Evolutionary conservation across 2,329 filamentous ascomycete species (phyloP).

Genomic region (Diaporthe ampelina): DNA sequence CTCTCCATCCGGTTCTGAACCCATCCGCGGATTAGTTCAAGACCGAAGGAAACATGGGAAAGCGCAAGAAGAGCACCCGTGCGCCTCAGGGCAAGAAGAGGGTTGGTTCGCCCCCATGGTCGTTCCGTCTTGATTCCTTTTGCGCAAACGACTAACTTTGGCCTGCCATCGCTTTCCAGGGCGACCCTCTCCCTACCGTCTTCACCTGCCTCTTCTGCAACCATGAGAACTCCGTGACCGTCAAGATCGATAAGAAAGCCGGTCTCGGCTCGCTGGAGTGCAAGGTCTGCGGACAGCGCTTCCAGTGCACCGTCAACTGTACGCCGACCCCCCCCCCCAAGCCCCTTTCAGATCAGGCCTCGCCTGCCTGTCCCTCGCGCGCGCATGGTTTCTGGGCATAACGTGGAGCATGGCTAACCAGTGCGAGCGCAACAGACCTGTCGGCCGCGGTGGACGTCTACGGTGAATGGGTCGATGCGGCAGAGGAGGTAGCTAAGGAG

Average conservation of each 20-base stretch:
- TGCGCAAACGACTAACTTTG: slow-evolving; percentile 27
- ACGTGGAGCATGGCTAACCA: slow-evolving; percentile 4
- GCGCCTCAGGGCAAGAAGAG: slow-evolving; percentile 87
- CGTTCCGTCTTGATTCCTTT: slow-evolving; percentile 3
- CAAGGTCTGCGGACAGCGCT: slow-evolving; percentile 93
- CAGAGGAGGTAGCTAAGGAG: slow-evolving; percentile 52
- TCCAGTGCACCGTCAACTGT: slow-evolving; percentile 96
- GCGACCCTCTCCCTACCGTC: slow-evolving; percentile 81
- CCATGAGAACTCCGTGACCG: slow-evolving; percentile 91
- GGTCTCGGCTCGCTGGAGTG: slow-evolving; percentile 89
- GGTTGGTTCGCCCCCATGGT: slow-evolving; percentile 61
- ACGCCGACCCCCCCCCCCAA: slow-evolving; percentile 48
- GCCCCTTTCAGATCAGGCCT: background rate
- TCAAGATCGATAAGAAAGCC: slow-evolving; percentile 94
- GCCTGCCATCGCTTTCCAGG: slow-evolving; percentile 54
- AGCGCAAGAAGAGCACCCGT: slow-evolving; percentile 92
- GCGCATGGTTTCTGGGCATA: background rate
- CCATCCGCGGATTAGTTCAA: background rate
- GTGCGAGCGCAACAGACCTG: slow-evolving; percentile 72
- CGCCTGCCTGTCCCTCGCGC: background rate
- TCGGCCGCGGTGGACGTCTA: slow-evolving; percentile 96
- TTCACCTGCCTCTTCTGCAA: slow-evolving; percentile 99
- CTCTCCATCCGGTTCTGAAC: background rate
- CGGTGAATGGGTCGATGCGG: slow-evolving; percentile 96
- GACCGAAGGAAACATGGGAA: slow-evolving; percentile 73